Evolutionary conservation across 306 rosid genomes (phyloP), one percentile per base, ranked within the genome.

Genomic region (Vigna nakashimae): DNA sequence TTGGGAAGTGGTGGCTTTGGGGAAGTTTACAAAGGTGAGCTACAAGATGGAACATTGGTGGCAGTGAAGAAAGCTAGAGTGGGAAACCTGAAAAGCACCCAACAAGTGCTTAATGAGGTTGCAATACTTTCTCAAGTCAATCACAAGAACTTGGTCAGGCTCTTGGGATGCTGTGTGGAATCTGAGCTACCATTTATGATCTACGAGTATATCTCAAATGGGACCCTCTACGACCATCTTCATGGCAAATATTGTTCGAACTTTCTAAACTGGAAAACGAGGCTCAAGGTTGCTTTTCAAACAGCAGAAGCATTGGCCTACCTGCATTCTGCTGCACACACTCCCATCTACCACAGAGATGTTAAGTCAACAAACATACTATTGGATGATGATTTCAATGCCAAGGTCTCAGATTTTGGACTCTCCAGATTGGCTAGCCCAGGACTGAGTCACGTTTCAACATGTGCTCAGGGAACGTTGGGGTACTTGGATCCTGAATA

Each of bases 401-500:
- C 90, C 9, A 95, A 92, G 80, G 98, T 95, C 18, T 85, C 97
- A 16, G 99, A 95, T 78, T 95, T 95, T 56, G 99, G 99, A 48
- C 91, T 95, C 57, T 95, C 99, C 2, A 88, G 98, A 83, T 81
- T 95, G 89, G 99, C 98, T 79, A 75, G 71, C 73, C 97, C 94
- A 2, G 99, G 98, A 26, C 75, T 92, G 38, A 95, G 99, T 67
- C 99, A 95, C 30, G 94, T 92, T 15, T 91, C 99, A 58, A 95
- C 99, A 26, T 95, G 98, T 84, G 99, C 99, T 85, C 99, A 92
- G 48, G 99, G 99, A 71, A 95, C 99, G 3, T 66, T 96, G 3
- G 99, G 99, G 18, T 96, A 92, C 86, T 83, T 92, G 68, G 99
- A 96, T 80, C 98, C 99, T 3, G 98, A 96, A 67, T 96, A 96